Percentiles rank a stretch among this genome's conserved stretches.
These are phyloP conservation scores for Myxozyma vanderwaltii DNA, from an alignment of 805 yeast genomes.

Conservation along the genomic window DNA sequence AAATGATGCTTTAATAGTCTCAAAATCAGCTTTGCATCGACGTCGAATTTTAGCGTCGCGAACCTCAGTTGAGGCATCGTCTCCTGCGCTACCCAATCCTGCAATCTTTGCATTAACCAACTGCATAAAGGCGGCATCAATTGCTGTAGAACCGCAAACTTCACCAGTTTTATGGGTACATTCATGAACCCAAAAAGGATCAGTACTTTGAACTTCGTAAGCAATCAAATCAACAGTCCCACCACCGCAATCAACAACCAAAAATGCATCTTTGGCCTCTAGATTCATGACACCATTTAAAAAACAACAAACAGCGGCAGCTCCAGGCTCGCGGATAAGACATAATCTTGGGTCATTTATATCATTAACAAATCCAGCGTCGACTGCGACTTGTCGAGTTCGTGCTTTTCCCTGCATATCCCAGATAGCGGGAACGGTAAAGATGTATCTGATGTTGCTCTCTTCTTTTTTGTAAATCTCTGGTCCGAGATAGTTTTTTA, in stretches of 20 bases:
- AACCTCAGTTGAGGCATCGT: background rate
- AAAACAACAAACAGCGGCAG: conserved; percentile 32
- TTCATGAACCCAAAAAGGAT: conserved; percentile 28
- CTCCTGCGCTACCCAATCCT: background rate
- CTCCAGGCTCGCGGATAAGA: conserved; percentile 33
- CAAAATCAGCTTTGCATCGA: conserved; percentile 15
- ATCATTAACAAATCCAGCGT: conserved; percentile 27
- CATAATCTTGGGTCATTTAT: conserved; percentile 12
- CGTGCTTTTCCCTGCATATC: conserved; percentile 25
- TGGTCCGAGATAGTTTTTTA: conserved; percentile 11
- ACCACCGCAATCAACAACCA: conserved; percentile 34
- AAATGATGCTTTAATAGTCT: conserved; percentile 13
- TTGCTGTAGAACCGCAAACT: conserved; percentile 23
- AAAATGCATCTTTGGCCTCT: conserved; percentile 9
- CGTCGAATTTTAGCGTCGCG: conserved; percentile 12
- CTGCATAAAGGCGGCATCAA: conserved; percentile 10
- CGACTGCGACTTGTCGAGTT: conserved; percentile 30
- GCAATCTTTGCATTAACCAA: background rate
- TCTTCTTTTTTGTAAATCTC: conserved; percentile 12
- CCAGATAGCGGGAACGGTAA: conserved; percentile 34
- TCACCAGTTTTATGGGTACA: conserved; percentile 29
- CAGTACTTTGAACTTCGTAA: conserved; percentile 27
- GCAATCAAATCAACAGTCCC: conserved; percentile 34
- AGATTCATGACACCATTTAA: conserved; percentile 13
- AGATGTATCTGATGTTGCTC: conserved; percentile 21